phyloP scores from a whole-genome alignment of 805 yeast species.

The Hanseniaspora pseudoguilliermondii region DNA sequence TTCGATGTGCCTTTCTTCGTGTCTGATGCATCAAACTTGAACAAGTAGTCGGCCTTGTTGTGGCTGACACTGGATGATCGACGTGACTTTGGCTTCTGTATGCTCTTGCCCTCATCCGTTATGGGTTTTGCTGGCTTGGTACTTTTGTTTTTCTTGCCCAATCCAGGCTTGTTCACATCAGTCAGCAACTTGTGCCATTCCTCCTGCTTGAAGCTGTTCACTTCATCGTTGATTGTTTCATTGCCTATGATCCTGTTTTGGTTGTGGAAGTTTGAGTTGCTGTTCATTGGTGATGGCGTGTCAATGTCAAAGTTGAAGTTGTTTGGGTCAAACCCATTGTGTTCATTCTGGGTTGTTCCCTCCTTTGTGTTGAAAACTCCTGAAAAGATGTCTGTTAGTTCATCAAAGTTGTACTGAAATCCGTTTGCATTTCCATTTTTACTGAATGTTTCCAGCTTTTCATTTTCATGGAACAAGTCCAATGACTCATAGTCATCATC shows the following conservation, averaged over 20 bases:
- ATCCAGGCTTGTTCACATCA: neutral
- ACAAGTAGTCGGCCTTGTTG: neutral
- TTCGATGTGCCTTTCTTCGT: neutral
- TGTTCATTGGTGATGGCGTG: conserved; percentile 2
- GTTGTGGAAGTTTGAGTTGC: neutral
- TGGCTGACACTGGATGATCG: conserved; percentile 6
- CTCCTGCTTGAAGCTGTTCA: neutral
- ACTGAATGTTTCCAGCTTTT: neutral
- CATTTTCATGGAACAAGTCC: conserved; percentile 4
- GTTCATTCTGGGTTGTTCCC: neutral
- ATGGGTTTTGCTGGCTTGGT: neutral
- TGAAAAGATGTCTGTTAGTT: neutral
- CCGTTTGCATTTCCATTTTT: neutral
- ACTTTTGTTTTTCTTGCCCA: neutral
- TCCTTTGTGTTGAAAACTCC: neutral
- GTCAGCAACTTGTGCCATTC: neutral
- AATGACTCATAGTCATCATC: conserved; percentile 11
- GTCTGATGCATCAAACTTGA: neutral
- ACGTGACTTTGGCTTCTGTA: conserved; percentile 11
- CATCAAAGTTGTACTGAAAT: conserved; percentile 4
- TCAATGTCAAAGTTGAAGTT: conserved; percentile 2
- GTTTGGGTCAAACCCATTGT: neutral
- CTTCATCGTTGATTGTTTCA: neutral
- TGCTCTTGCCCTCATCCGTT: neutral
- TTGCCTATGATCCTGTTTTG: neutral